Evolutionary conservation across 1,139 yeast genomes (phyloP).

Genomic region (Sugiyamaella neomexicana): DNA sequence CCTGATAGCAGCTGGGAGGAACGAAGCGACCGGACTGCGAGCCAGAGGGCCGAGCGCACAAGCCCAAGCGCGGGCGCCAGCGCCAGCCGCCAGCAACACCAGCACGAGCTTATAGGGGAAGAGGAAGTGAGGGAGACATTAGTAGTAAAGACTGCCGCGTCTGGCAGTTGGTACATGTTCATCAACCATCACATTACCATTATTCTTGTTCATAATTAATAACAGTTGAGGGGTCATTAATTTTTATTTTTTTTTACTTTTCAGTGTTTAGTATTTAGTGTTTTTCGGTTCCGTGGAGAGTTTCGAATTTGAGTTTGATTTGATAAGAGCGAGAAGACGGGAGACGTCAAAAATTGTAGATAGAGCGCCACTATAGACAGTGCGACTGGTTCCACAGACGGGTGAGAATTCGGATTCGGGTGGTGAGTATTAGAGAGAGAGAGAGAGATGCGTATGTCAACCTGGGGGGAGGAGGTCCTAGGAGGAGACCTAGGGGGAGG

Average conservation of each 20-base stretch:
- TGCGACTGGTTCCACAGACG: neutral
- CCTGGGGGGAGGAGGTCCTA: too few species aligned
- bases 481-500: too few species aligned
- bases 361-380: neutral
- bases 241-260: too few species aligned
- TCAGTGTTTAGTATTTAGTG: too few species aligned
- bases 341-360: neutral
- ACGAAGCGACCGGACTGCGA: too few species aligned
- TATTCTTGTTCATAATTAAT: neutral
- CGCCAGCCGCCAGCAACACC: too few species aligned
- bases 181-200: neutral
- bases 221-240: neutral
- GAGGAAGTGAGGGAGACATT: too few species aligned
- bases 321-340: neutral
- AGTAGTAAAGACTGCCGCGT: too few species aligned
- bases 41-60: too few species aligned
- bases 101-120: too few species aligned
- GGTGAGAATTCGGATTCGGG: neutral
- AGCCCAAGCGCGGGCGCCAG: too few species aligned
- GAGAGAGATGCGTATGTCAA: neutral
- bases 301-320: neutral
- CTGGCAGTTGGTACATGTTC: neutral
- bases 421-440: neutral
- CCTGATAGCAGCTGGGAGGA: too few species aligned
- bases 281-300: neutral